These are phyloP conservation scores for Boletus edulis DNA, from an alignment of 768 basidiomycete genomes.

Conservation along the genomic window DNA sequence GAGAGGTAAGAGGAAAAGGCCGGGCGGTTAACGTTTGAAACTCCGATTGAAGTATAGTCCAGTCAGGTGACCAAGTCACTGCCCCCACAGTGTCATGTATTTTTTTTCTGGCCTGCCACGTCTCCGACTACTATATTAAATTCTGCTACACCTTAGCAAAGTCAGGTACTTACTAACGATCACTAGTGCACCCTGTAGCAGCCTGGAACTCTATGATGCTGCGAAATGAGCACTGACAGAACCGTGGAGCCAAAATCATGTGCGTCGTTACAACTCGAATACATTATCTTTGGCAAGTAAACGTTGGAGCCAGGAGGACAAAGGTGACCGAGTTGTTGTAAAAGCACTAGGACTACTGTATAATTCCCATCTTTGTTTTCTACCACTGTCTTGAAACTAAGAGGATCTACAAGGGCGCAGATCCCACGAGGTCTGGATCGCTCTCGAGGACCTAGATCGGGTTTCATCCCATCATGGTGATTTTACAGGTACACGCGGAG, in stretches of 20 bases:
- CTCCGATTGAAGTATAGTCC: conserved; percentile 17
- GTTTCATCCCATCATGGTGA: not conserved
- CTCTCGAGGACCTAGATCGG: not conserved
- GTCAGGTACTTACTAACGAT: no score
- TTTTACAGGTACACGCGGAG: conserved; percentile 2
- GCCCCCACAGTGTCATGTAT: no score
- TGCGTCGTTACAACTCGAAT: not conserved
- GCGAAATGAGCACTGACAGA: not conserved
- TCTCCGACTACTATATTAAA: no score
- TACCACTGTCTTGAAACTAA: not conserved
- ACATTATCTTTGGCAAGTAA: not conserved
- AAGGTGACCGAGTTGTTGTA: no score
- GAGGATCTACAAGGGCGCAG: not conserved
- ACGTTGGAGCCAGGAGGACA: no score
- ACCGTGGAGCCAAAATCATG: not conserved
- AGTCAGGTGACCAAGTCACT: conserved; percentile 17
- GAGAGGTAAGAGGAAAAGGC: conserved; percentile 13
- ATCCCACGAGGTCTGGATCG: not conserved
- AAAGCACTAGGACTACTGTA: not conserved
- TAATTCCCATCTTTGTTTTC: not conserved
- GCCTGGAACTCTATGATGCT: not conserved
- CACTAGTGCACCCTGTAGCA: no score
- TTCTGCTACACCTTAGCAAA: not conserved
- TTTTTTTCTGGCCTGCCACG: no score
- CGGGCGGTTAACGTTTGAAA: conserved; percentile 1